A percentile compares a stretch with the other conserved stretches of the same genome.
Conservation (phyloP, 1,139 yeast genomes). For the Torulaspora globosa region DNA sequence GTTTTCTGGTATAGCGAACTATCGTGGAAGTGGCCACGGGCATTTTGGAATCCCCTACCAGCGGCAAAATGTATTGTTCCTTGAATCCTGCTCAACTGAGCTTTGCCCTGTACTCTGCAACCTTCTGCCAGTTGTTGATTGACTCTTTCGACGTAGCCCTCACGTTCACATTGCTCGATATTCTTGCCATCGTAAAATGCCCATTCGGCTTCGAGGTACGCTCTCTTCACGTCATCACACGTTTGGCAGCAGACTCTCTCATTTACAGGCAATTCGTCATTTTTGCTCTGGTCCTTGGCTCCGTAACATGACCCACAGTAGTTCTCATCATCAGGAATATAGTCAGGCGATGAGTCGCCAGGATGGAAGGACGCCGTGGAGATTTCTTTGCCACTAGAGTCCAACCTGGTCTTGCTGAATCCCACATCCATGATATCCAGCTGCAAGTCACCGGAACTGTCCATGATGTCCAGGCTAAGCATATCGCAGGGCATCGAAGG, state of each 20-base stretch:
- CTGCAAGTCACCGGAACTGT: constrained; percentile 79
- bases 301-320: constrained; percentile 94
- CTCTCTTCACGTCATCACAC: constrained; percentile 75
- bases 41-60: constrained; percentile 57
- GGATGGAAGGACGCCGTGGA: constrained; percentile 37
- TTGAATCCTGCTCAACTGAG: constrained; percentile 75
- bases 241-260: constrained; percentile 70
- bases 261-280: constrained; percentile 40
- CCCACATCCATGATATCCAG: constrained; percentile 67
- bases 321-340: constrained; percentile 34
- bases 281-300: constrained; percentile 59
- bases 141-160: constrained; percentile 69
- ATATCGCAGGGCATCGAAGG: constrained; percentile 80
- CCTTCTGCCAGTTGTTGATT: constrained; percentile 70
- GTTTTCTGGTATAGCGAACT: constrained; percentile 60
- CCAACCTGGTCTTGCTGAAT: constrained; percentile 64
- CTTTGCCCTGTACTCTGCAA: constrained; percentile 76
- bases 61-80: constrained; percentile 97
- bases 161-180: constrained; percentile 84
- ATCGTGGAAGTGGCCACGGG: constrained; percentile 76
- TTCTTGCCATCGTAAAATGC: constrained; percentile 83
- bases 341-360: constrained; percentile 28
- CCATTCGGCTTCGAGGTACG: constrained; percentile 78
- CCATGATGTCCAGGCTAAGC: constrained; percentile 64
- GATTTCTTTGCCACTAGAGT: constrained; percentile 26